Percentiles rank a stretch among this genome's conserved stretches.
phyloP scores from a whole-genome alignment of 352 stramenopile species.

The Globisporangium middletonii region DNA sequence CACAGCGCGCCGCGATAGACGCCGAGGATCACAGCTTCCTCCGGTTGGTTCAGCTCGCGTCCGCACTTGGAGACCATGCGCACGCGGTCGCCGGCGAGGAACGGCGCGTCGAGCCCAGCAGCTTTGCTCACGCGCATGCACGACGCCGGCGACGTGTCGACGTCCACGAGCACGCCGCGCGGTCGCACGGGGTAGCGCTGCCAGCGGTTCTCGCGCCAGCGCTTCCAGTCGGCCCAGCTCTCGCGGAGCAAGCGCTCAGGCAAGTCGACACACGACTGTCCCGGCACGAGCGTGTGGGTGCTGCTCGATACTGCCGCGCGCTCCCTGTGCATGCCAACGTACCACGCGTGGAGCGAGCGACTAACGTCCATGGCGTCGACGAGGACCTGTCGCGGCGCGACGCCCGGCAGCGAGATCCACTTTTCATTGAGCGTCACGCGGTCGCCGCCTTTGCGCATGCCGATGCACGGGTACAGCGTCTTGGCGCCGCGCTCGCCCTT shows the following conservation, averaged over 20 bases:
- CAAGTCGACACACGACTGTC: slow-evolving; percentile 25
- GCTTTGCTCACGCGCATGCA: slow-evolving; percentile 88
- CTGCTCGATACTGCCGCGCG: slow-evolving; percentile 8
- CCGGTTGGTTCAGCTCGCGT: slow-evolving; percentile 92
- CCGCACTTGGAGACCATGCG: slow-evolving; percentile 92
- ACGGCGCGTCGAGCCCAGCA: slow-evolving; percentile 82
- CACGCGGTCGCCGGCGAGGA: slow-evolving; percentile 93
- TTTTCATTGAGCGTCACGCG: slow-evolving; percentile 94
- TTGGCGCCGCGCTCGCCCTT: slow-evolving; percentile 78
- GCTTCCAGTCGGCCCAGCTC: slow-evolving; percentile 81
- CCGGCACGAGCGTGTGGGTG: background rate
- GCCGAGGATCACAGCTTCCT: slow-evolving; percentile 95
- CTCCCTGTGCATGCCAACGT: slow-evolving; percentile 41
- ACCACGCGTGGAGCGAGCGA: slow-evolving; percentile 84
- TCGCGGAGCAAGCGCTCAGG: slow-evolving; percentile 55
- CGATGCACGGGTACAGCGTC: slow-evolving; percentile 95
- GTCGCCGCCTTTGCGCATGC: slow-evolving; percentile 93
- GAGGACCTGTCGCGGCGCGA: slow-evolving; percentile 66
- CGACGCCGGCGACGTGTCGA: slow-evolving; percentile 88
- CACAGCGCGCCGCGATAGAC: slow-evolving; percentile 91
- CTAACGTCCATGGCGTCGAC: slow-evolving; percentile 88
- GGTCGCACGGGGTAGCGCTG: slow-evolving; percentile 74
- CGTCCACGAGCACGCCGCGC: slow-evolving; percentile 89
- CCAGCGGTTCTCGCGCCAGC: slow-evolving; percentile 81
- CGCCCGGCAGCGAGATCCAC: slow-evolving; percentile 86